Evolutionary conservation across 352 stramenopile genomes (phyloP), one percentile per base, ranked within the genome.

Genomic region (Phytophthora idaei): DNA sequence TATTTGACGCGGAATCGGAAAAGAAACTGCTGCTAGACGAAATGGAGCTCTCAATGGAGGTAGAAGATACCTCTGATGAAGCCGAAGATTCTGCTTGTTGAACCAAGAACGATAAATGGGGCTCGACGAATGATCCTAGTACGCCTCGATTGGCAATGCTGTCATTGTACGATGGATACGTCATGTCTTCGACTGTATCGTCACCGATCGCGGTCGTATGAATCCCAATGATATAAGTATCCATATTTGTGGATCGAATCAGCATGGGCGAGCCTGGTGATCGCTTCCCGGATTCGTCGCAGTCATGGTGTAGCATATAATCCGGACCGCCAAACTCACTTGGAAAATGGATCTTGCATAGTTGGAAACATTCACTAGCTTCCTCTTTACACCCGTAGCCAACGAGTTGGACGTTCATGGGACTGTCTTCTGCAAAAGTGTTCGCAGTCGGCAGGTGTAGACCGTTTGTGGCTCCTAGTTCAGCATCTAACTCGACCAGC

Each of bases 181-280:
- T 29, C 6, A 32, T 32, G 11, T 55, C 53, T 25, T 65, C 53
- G 1, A 39, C 15, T 17, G 34, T 39, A 54, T 73, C 46, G 42
- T 74, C 62, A 10, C 73, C 79, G 3, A 87, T 78, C 1, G 60
- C 59, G 36, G 82, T 85, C 6, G 76, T 73, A 52, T 88, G 78
- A 54, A 90, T 80, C n/a, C 80, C 78, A 36, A 92, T 64, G 49
- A 89, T 83, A 54, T 87, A 87, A 21, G 82, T 89, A 51, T 85
- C 63, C 39, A 86, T 56, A 49, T 58, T 76, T 21, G 78, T 75
- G 57, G 81, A 89, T 12, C 77, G 75, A 48, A 89, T 81, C 6
- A 92, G 64, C 72, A 93, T 64, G 0, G 82, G 82, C 1, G 85
- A 81, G 0, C 85, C 85, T 1, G 74, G 64, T 2, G 78, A 87